Conservation (phyloP, 1,139 yeast species). For the Magnusiomyces tetraspermus region DNA sequence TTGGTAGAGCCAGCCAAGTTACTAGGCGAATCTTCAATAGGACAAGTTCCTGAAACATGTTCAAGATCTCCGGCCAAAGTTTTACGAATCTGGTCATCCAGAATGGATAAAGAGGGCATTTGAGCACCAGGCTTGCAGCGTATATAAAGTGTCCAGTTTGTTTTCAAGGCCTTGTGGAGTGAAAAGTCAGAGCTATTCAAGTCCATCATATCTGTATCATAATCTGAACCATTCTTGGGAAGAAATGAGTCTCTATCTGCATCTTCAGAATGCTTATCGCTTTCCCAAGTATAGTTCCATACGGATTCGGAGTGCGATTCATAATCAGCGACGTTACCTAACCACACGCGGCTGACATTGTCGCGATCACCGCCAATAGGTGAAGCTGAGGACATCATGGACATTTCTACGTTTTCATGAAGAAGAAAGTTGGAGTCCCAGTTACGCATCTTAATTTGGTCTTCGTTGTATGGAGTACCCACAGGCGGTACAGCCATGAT, state of each 20-base stretch:
- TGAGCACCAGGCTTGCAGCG: constrained; percentile 45
- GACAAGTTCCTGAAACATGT: constrained; percentile 43
- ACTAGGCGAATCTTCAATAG: constrained; percentile 16
- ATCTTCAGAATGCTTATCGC: background rate
- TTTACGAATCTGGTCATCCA: constrained; percentile 25
- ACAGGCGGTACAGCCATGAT: constrained; percentile 25
- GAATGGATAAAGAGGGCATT: constrained; percentile 37
- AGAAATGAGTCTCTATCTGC: background rate
- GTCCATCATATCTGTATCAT: background rate
- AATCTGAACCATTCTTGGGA: background rate
- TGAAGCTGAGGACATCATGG: constrained; percentile 77
- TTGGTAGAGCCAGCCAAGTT: background rate
- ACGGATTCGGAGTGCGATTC: constrained; percentile 24
- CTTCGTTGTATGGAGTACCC: constrained; percentile 18
- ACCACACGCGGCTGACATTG: constrained; percentile 46
- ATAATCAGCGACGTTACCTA: constrained; percentile 63
- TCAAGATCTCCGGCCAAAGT: constrained; percentile 15
- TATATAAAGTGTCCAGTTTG: constrained; percentile 32
- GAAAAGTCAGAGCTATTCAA: background rate
- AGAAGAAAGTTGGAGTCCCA: constrained; percentile 69
- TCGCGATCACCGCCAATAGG: constrained; percentile 33
- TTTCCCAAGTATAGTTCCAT: constrained; percentile 4
- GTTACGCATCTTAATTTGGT: constrained; percentile 34
- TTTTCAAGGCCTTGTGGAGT: background rate
- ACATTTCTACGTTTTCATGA: constrained; percentile 71